These are phyloP conservation scores for Garcia nutans DNA, from an alignment of 345 rosid species.

Conservation along the genomic window DNA sequence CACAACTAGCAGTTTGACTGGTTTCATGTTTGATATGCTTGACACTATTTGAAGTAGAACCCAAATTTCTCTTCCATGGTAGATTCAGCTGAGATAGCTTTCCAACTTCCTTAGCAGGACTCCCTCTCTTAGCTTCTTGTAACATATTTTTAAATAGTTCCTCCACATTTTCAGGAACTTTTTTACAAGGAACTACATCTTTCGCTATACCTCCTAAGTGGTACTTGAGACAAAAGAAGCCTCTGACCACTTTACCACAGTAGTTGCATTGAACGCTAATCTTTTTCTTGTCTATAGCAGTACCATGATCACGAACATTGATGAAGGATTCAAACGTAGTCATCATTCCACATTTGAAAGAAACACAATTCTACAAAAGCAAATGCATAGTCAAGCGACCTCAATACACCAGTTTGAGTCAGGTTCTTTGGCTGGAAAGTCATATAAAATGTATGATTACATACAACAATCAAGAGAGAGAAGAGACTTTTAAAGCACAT, in stretches of 20 bases:
- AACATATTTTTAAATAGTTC: slow-evolving; percentile 24
- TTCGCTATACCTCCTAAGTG: slow-evolving; percentile 54
- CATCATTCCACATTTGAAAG: slow-evolving; percentile 4
- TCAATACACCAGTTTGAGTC: not conserved
- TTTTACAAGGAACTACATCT: slow-evolving; percentile 41
- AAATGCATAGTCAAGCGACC: not conserved
- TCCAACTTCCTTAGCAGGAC: slow-evolving; percentile 16
- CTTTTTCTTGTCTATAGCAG: slow-evolving; percentile 23
- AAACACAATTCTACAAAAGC: not conserved
- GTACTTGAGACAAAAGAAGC: slow-evolving; percentile 31
- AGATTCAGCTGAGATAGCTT: slow-evolving; percentile 19
- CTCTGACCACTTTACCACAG: slow-evolving; percentile 42
- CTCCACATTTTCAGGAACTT: slow-evolving; percentile 40
- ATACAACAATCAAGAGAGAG: not conserved
- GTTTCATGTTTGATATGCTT: slow-evolving; percentile 15
- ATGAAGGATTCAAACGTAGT: not conserved
- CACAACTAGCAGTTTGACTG: not conserved
- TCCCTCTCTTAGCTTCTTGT: slow-evolving; percentile 4
- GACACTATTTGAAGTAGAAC: slow-evolving; percentile 6
- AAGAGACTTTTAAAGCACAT: not conserved
- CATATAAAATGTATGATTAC: not conserved
- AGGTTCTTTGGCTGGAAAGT: not conserved
- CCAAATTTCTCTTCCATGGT: slow-evolving; percentile 26
- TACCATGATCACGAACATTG: slow-evolving; percentile 42
- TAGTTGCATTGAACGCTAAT: slow-evolving; percentile 44